Conservation (phyloP, 2,329 filamentous ascomycete species). For the Aureobasidium sp. region DNA sequence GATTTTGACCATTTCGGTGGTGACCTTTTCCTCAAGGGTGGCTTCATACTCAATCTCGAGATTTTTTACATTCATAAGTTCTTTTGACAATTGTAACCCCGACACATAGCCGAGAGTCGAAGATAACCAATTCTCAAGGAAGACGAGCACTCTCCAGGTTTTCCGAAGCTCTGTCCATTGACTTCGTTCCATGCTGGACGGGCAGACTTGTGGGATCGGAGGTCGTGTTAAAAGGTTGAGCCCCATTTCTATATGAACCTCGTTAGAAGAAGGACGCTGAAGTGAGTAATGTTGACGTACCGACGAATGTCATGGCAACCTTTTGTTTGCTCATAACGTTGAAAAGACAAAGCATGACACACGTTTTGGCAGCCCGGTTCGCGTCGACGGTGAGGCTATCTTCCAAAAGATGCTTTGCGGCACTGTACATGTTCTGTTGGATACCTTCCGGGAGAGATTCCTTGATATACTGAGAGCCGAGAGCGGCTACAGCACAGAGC, state of each 20-base stretch:
- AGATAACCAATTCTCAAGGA: conserved; percentile 8
- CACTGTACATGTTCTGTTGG: neutral
- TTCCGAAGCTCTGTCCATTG: conserved; percentile 1
- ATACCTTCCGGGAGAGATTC: neutral
- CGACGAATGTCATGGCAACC: conserved; percentile 9
- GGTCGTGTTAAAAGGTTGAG: neutral
- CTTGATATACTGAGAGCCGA: conserved; percentile 8
- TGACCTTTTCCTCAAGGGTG: neutral
- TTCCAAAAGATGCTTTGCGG: conserved; percentile 2
- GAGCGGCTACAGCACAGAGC: neutral
- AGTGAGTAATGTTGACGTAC: neutral
- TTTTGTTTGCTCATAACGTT: conserved; percentile 10
- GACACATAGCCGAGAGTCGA: conserved; percentile 10
- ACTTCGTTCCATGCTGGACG: neutral
- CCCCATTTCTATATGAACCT: neutral
- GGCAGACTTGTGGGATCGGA: neutral
- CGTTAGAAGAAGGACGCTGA: neutral
- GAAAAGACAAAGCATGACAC: neutral
- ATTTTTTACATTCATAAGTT: neutral
- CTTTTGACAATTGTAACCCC: neutral
- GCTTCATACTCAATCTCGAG: neutral
- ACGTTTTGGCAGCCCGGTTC: neutral
- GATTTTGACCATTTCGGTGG: conserved; percentile 13
- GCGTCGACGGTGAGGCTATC: neutral
- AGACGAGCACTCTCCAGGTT: conserved; percentile 7